These are phyloP conservation scores for Baorangia bicolor DNA, from an alignment of 768 basidiomycete species.

Conservation along the genomic window DNA sequence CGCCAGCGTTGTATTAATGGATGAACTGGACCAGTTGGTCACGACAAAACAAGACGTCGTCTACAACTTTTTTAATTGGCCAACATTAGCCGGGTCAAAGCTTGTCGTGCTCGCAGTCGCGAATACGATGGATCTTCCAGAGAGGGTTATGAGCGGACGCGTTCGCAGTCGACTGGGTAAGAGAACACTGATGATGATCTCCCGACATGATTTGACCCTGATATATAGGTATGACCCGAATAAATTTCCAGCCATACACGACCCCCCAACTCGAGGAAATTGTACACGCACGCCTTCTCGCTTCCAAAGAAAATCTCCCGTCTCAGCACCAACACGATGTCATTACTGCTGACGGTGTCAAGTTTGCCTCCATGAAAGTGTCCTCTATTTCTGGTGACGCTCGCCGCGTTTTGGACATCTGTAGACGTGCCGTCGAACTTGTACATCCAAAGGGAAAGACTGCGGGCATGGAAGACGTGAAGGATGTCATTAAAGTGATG, in stretches of 20 bases:
- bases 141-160: constrained; percentile 88
- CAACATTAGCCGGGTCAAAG: constrained; percentile 82
- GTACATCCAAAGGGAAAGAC: constrained; percentile 50
- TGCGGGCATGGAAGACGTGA: constrained; percentile 71
- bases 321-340: constrained; percentile 50
- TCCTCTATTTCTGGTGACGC: constrained; percentile 91
- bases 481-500: constrained; percentile 78
- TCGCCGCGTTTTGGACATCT: constrained; percentile 88
- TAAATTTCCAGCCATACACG: constrained; percentile 90
- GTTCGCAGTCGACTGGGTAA: constrained; percentile 89
- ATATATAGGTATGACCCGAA: constrained; percentile 75
- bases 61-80: constrained; percentile 99
- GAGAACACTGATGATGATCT: constrained; percentile 19
- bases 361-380: constrained; percentile 79
- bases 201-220: background rate
- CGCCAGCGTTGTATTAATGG: constrained; percentile 90
- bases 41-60: constrained; percentile 97
- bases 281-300: constrained; percentile 75
- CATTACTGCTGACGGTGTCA: constrained; percentile 70
- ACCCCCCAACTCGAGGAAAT: constrained; percentile 79
- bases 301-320: constrained; percentile 49
- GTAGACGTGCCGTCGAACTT: constrained; percentile 87
- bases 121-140: constrained; percentile 97
- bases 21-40: constrained; percentile 95
- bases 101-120: constrained; percentile 96